Evolutionary conservation across 306 rosid species (phyloP), one percentile per base, ranked within the genome.

Genomic region (Ceratonia siliqua): DNA sequence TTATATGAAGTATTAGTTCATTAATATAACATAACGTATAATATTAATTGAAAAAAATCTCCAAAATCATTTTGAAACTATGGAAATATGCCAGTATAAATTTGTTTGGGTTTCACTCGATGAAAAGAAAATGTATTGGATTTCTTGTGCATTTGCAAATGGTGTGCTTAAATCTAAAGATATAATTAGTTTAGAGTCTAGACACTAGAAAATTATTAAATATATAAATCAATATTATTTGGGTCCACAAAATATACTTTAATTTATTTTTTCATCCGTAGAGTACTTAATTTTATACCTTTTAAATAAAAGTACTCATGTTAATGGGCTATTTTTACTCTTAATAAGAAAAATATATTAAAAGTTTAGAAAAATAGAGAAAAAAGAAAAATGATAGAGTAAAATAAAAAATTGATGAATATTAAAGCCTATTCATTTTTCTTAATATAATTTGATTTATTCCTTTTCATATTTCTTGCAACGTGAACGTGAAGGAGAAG

Each of bases 401-500:
- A 4, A 3, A 9, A 59, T 5, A 18, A 50, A 21, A 21, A 13
- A 4, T 1, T 28, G 32, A 28, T n/a, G n/a, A n/a, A n/a, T n/a
- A n/a, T n/a, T n/a, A n/a, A n/a, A n/a, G n/a, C n/a, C n/a, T n/a
- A n/a, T n/a, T n/a, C n/a, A n/a, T n/a, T n/a, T n/a, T n/a, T n/a
- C n/a, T n/a, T n/a, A n/a, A n/a, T n/a, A n/a, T n/a, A n/a, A 50
- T 14, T 53, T 2, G 10, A 21, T 35, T 6, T 53, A 13, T 13
- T 12, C 46, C 6, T 52, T 13, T 33, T 5, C 1, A 53, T 62
- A 49, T 24, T 30, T 69, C 33, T 50, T 49, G 48, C 81, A 48
- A 68, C 77, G 78, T 57, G 85, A 48, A 68, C 77, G 78, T 57
- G 85, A 61, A 70, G 66, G 62, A 62, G 82, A 77, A 73, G 75